Base-by-base conservation (phyloP, 805 yeast genomes). In the Debaryomyces prosopidis region DNA sequence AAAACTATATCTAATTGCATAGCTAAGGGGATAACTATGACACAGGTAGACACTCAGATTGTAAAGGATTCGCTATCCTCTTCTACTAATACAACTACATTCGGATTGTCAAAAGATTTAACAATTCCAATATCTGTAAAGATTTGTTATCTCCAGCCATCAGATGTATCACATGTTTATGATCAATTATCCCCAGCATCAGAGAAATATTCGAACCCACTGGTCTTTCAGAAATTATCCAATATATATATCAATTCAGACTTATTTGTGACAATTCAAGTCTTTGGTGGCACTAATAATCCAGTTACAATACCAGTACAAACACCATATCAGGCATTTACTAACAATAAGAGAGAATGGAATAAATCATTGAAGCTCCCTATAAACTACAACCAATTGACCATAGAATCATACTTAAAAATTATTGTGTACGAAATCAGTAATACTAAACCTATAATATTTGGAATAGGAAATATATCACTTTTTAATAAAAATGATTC, bases 341-440 rank as follows among this genome's bases (percentile, higher is more conserved):
- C 61, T 39, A 58, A 55, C 38, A 66, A 62, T 40, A 60, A 58
- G 40, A 27, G 77, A 77, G 57, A 77, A 60, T 89, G 94, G 91
- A 78, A 85, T 53, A 81, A 82, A 48, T 85, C 89, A 86, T 63
- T 89, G 16, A 76, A 78, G 38, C 62, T 94, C 39, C 92, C 97
- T 0, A 76, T 91, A 2, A 73, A 75, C 43, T 81, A 87, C 51
- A 77, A 79, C 43, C 94, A 89, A 56, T 62, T 92, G n/a, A 84
- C 88, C 2, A 59, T 81, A 31, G 77, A 79, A 34, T 65, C 94
- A 4, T 76, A 73, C 49, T 60, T 91, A 14, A 76, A 77, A 43
- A 70, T 94, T 18, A 73, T 78, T 2, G 52, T 90, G 2, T 87
- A 84, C 80, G 96, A 87, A 50, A 84, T 80, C 47, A 77, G 79